Percentiles rank a stretch among this genome's conserved stretches.
Conservation (phyloP, 495 filamentous ascomycete genomes). For the Acidomyces sp. region DNA sequence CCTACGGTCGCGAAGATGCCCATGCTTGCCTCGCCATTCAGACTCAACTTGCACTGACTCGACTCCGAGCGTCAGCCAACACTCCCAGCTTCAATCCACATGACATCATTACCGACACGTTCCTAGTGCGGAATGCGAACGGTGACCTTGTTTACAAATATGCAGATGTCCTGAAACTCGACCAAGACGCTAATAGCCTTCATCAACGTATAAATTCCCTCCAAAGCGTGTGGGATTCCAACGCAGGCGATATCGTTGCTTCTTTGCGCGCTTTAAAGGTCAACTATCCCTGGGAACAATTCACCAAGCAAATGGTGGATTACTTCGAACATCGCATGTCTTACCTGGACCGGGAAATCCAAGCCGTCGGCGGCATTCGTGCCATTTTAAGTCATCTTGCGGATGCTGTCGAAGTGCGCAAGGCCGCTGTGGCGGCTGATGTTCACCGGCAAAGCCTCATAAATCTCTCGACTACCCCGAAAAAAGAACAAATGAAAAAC, state of each 20-base stretch:
- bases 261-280: slow-evolving; percentile 2
- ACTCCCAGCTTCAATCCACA: slow-evolving; percentile 5
- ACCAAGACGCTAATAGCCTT: background rate
- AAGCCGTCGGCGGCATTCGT: slow-evolving; percentile 11
- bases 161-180: slow-evolving; percentile 1
- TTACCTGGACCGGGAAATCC: slow-evolving; percentile 16
- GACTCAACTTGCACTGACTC: slow-evolving; percentile 8
- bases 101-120: slow-evolving; percentile 2
- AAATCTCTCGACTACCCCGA: slow-evolving; percentile 1
- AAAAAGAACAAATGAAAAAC: background rate
- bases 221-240: too few species aligned
- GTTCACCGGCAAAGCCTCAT: slow-evolving; percentile 11
- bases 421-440: background rate
- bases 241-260: too few species aligned
- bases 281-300: slow-evolving; percentile 14
- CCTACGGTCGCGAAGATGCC: background rate
- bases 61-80: background rate
- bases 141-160: slow-evolving; percentile 3
- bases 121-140: slow-evolving; percentile 6
- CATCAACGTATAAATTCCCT: too few species aligned
- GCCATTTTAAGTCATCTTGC: slow-evolving; percentile 1
- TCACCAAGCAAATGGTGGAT: slow-evolving; percentile 5
- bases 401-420: slow-evolving; percentile 5
- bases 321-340: slow-evolving; percentile 12
- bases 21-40: slow-evolving; percentile 2